A percentile compares a stretch with the other conserved stretches of the same genome.
Conservation (phyloP, 129 eudicot genomes). For the Chrysanthemum makinoi region DNA sequence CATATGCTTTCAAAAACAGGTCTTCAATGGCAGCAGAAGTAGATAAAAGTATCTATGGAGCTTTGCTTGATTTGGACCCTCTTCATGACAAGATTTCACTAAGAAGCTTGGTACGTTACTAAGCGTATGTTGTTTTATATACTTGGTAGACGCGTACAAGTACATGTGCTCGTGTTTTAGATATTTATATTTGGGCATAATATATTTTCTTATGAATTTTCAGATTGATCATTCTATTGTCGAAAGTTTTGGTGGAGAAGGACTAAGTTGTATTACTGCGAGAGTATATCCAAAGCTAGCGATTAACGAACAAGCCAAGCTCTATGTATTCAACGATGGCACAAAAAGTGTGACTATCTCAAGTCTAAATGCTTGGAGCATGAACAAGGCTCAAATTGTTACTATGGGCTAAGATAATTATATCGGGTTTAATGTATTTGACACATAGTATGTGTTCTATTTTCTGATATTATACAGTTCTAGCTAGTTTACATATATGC, state of each 20-base stretch:
- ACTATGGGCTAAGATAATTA: constrained; percentile 12
- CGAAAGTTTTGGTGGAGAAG: constrained; percentile 61
- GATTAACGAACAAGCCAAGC: constrained; percentile 33
- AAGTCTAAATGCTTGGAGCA: constrained; percentile 43
- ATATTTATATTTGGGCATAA: neutral
- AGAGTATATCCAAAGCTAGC: constrained; percentile 56
- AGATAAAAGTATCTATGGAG: constrained; percentile 49
- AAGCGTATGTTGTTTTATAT: neutral
- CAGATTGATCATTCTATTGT: constrained; percentile 59
- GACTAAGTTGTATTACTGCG: constrained; percentile 51
- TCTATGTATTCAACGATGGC: constrained; percentile 50
- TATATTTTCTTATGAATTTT: neutral
- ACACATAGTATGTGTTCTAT: no score
- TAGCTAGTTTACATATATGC: neutral
- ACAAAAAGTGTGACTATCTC: constrained; percentile 24
- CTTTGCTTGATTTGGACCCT: constrained; percentile 48
- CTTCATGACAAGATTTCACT: constrained; percentile 38
- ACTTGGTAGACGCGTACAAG: neutral
- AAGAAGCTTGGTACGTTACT: constrained; percentile 43
- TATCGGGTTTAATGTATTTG: neutral
- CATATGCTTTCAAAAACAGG: constrained; percentile 10
- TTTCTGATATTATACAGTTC: neutral
- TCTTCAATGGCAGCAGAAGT: constrained; percentile 34
- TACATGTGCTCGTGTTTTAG: neutral
- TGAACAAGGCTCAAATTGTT: constrained; percentile 37